Conservation (phyloP, 495 filamentous ascomycete species). For the Letharia columbiana region DNA sequence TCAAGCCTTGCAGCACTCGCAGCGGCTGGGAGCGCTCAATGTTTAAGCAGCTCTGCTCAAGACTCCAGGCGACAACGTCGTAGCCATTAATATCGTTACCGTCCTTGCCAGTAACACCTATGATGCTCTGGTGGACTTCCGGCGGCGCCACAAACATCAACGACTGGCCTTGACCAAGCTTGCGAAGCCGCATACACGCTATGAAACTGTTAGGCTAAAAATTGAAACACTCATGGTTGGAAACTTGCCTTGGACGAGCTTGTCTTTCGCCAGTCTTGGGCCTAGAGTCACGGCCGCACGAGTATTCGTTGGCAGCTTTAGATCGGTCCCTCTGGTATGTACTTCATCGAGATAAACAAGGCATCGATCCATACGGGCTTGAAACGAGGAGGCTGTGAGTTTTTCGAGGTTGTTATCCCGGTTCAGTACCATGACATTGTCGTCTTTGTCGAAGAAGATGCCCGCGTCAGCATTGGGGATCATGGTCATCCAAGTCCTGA, state of each 20-base stretch:
- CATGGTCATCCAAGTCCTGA: conserved; percentile 36
- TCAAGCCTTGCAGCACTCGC: background rate
- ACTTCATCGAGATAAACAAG: conserved; percentile 65
- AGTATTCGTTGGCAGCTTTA: conserved; percentile 51
- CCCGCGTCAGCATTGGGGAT: conserved; percentile 34
- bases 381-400: conserved; percentile 52
- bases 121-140: conserved; percentile 13
- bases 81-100: background rate
- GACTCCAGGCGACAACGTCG: background rate
- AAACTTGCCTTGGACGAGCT: conserved; percentile 59
- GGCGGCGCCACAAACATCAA: conserved; percentile 15
- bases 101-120: background rate
- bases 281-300: conserved; percentile 65
- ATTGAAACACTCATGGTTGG: background rate
- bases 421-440: conserved; percentile 36
- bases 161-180: conserved; percentile 17
- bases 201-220: background rate
- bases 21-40: background rate
- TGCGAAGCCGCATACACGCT: conserved; percentile 20
- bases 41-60: background rate
- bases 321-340: conserved; percentile 66
- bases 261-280: conserved; percentile 57
- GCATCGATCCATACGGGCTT: conserved; percentile 49
- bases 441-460: conserved; percentile 44
- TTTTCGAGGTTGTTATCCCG: conserved; percentile 38